phyloP scores from a whole-genome alignment of 257 asterid species.

The Solanum piurae region DNA sequence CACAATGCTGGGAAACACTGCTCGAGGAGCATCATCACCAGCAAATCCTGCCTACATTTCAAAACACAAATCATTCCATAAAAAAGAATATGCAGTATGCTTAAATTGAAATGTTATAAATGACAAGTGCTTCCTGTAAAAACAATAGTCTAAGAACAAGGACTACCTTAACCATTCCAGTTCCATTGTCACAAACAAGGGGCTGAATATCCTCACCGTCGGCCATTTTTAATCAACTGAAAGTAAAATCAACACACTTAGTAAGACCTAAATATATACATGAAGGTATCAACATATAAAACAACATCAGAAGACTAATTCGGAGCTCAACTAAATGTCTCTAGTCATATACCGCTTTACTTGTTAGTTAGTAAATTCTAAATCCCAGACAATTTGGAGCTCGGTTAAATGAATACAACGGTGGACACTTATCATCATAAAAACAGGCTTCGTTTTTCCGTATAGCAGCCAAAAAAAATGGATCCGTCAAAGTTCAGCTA shows the following conservation, averaged over 20 bases:
- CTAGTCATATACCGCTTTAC: background rate
- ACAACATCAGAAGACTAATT: background rate
- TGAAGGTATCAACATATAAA: background rate
- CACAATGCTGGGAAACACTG: slow-evolving; percentile 39
- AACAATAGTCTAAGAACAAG: background rate
- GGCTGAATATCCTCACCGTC: slow-evolving; percentile 34
- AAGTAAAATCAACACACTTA: background rate
- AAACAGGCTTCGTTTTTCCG: background rate
- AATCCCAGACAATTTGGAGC: background rate
- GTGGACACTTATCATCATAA: background rate
- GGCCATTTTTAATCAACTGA: slow-evolving; percentile 18
- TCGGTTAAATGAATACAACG: background rate
- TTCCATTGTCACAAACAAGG: slow-evolving; percentile 35
- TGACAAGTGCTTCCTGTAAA: background rate
- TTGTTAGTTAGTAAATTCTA: background rate
- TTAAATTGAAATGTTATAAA: background rate
- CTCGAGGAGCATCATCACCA: slow-evolving; percentile 46
- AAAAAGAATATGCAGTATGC: background rate
- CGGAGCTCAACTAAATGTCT: background rate
- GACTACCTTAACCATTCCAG: slow-evolving; percentile 34
- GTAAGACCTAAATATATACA: background rate
- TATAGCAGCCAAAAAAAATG: background rate
- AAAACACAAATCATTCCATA: background rate
- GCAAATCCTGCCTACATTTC: slow-evolving; percentile 34
- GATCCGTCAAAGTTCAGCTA: background rate